Evolutionary conservation across 495 filamentous ascomycete species (phyloP), one percentile per base, ranked within the genome.

Genomic region (Penicillium soppii): DNA sequence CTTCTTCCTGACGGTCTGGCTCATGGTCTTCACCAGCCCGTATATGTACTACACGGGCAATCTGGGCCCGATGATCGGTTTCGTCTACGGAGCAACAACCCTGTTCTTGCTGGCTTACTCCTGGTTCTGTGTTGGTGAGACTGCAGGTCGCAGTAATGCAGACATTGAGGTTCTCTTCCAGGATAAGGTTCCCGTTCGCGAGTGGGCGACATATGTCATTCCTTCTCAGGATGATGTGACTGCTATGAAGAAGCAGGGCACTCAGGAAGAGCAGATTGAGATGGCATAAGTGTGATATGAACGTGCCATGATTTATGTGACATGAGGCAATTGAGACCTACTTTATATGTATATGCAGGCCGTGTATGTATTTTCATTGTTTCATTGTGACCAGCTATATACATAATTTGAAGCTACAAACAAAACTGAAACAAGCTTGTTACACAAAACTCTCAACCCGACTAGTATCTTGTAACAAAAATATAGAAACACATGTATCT

Each of bases 81-180:
- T 74, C 49, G 56, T 74, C 7, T 72, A 71, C 38, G 60, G 58
- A 5, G 69, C 56, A 10, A 67, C 63, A 0, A 66, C 63, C 0
- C 43, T 64, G 6, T 52, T 63, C 17, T 47, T 59, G 16, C 43
- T 71, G 3, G 65, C 61, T n/a, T 74, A 64, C 52, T 59, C 62
- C 15, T 74, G 61, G 58, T 74, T 74, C 49, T 72, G 70, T 54
- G 69, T 74, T 1, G 70, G 70, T 7, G 70, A 74, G 46, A 68
- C 65, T 4, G 52, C 54, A 6, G 69, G 66, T 2, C 37, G 70
- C 8, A 64, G 53, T 4, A 62, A 62, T 25, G 23, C 44, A 13
- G 70, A 74, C 1, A 67, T 74, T 43, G 56, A 58, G 9, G 29
- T 33, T 5, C 53, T 74, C 33, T 74, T 74, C 35, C 43, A 50